A percentile compares a stretch with the other conserved stretches of the same genome.
Conservation (phyloP, 495 filamentous ascomycete species). For the Xylaria longipes region DNA sequence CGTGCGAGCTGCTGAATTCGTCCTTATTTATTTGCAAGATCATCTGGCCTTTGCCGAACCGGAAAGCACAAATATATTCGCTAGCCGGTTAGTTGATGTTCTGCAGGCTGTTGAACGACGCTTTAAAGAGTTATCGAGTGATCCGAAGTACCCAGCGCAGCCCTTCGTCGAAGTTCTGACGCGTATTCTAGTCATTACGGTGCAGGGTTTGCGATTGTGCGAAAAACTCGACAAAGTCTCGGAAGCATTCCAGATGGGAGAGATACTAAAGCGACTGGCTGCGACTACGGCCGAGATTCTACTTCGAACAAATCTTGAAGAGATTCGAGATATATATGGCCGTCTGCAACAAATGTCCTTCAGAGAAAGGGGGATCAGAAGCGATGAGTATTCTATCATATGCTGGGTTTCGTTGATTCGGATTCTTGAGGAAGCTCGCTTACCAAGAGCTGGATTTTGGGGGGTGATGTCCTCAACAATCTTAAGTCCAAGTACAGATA, state of each 20-base stretch:
- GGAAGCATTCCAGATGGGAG: slow-evolving; percentile 49
- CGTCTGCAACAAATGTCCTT: slow-evolving; percentile 59
- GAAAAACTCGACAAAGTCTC: slow-evolving; percentile 35
- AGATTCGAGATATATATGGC: slow-evolving; percentile 67
- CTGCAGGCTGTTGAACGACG: slow-evolving; percentile 47
- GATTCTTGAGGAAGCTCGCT: slow-evolving; percentile 56
- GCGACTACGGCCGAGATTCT: slow-evolving; percentile 48
- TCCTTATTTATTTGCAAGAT: slow-evolving; percentile 49
- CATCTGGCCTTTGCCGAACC: slow-evolving; percentile 43
- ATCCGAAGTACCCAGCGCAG: slow-evolving; percentile 22
- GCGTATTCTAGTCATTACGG: slow-evolving; percentile 36
- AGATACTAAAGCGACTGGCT: slow-evolving; percentile 48
- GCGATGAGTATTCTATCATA: slow-evolving; percentile 62
- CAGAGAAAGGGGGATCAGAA: slow-evolving; percentile 71
- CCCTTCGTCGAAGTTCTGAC: slow-evolving; percentile 37
- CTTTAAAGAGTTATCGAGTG: slow-evolving; percentile 34
- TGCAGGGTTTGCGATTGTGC: slow-evolving; percentile 45
- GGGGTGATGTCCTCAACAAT: slow-evolving; percentile 60
- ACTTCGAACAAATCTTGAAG: slow-evolving; percentile 54
- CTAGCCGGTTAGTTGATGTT: slow-evolving; percentile 53
- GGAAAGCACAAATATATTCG: slow-evolving; percentile 45
- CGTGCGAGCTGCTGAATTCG: slow-evolving; percentile 45
- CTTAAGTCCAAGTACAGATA: slow-evolving; percentile 27
- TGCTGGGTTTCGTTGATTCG: slow-evolving; percentile 72
- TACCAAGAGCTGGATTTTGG: slow-evolving; percentile 62